These are phyloP conservation scores for Apophysomyces ossiformis DNA, from an alignment of 371 early-diverging fungal species.

Conservation along the genomic window DNA sequence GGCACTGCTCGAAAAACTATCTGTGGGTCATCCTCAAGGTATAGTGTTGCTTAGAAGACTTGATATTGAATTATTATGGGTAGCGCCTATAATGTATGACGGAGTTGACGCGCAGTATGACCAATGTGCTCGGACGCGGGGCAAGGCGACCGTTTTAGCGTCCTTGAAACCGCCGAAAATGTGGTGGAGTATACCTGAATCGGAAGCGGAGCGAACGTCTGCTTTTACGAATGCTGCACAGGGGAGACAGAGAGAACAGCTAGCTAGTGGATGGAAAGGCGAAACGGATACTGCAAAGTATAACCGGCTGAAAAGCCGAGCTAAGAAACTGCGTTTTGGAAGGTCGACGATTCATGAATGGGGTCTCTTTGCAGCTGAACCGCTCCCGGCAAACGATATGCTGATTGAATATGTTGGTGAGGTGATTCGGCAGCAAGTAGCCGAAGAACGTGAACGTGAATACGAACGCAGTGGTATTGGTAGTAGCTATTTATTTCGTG, in stretches of 20 bases:
- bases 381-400: slow-evolving; percentile 83
- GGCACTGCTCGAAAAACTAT: slow-evolving; percentile 28
- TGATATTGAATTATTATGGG: neutral
- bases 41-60: neutral
- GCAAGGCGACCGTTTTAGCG: neutral
- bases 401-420: slow-evolving; percentile 98
- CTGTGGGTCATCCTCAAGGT: neutral
- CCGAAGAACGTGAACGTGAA: slow-evolving; percentile 86
- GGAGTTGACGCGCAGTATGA: neutral
- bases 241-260: slow-evolving; percentile 1
- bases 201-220: slow-evolving; percentile 26
- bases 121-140: slow-evolving; percentile 1
- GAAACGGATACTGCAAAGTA: slow-evolving; percentile 71
- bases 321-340: slow-evolving; percentile 81
- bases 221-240: slow-evolving; percentile 27
- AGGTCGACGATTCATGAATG: slow-evolving; percentile 91
- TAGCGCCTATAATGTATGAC: neutral
- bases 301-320: slow-evolving; percentile 80
- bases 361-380: slow-evolving; percentile 91
- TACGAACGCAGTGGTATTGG: slow-evolving; percentile 91
- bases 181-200: neutral
- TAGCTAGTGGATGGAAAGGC: neutral
- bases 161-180: neutral
- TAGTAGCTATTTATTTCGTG: slow-evolving; percentile 90
- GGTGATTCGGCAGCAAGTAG: slow-evolving; percentile 87